Base-by-base conservation (phyloP, 2,329 filamentous ascomycete genomes). In the Neurospora sp. region DNA sequence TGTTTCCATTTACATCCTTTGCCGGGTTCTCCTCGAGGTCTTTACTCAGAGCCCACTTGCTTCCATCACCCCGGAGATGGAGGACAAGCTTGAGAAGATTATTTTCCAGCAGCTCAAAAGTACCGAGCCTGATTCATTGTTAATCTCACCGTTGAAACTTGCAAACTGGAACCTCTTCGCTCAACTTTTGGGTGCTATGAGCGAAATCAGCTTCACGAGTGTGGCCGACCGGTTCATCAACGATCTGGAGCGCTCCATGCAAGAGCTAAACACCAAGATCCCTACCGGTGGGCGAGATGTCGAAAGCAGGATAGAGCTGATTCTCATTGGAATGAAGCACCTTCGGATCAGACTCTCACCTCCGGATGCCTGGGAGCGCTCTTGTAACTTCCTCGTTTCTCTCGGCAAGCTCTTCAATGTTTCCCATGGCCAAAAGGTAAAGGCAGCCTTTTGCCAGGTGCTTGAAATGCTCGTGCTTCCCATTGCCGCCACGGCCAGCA, bases 101-200 rank as follows among this genome's bases (percentile, higher is more conserved):
- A 97, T 99, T 69, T 99, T 98, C 79, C 91, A 91, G n/a, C 96
- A 98, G 79, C 85, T 99, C 10, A 96, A 94, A 77, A 91, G 91
- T 66, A 91, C 93, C 8, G 94, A 98, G 72, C 89, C 92, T 0
- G 93, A 97, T 8, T 89, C 94, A 76, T 83, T 95, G 3, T 84
- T 89, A 72, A 84, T 90, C 9, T 97, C 93, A 0, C 90, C 92
- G 0, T 83, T 98, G 33, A 93, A 93, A 74, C 89, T 96, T 80
- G 92, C 96, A 15, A 99, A 99, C 76, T 99, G 95, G 95, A 92
- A 93, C 71, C 89, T 99, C 2, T 97, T 97, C 78, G 91, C 93
- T 23, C 92, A 97, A 76, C 84, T 99, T 3, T 86, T 99, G 0
- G 96, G 96, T n/a, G 91, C 94, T 46, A 97, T 99, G 92, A 97